Conservation (phyloP, 257 asterid genomes). For the Gentiana straminea region DNA sequence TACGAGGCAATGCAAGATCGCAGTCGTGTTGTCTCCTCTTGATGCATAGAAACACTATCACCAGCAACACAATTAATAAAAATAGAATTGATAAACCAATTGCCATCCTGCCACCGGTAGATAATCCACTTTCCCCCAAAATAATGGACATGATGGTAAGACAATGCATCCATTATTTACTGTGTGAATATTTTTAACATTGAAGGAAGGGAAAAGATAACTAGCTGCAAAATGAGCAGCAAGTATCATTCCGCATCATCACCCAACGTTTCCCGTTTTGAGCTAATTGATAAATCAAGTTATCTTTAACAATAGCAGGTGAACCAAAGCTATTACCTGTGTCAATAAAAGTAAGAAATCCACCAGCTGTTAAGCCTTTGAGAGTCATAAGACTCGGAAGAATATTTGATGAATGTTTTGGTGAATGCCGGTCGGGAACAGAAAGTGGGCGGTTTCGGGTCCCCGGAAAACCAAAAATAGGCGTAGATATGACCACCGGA, state of each 20-base stretch:
- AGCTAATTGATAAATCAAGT: constrained; percentile 81
- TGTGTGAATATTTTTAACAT: constrained; percentile 90
- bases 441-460: no score
- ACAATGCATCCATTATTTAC: constrained; percentile 86
- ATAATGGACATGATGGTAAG: constrained; percentile 63
- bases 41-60: constrained; percentile 38
- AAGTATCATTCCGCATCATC: constrained; percentile 99
- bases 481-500: no score
- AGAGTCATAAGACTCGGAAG: no score
- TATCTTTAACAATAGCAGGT: constrained; percentile 93
- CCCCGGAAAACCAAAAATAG: no score
- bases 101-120: constrained; percentile 65
- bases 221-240: constrained; percentile 67
- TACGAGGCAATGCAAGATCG: constrained; percentile 76
- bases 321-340: constrained; percentile 98
- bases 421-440: no score
- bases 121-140: constrained; percentile 81
- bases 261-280: constrained; percentile 81
- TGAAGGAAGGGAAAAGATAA: constrained; percentile 87
- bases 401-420: no score
- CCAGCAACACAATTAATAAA: constrained; percentile 25
- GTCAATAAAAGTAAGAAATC: constrained; percentile 97
- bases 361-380: constrained; percentile 98
- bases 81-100: constrained; percentile 52
- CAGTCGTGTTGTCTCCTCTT: constrained; percentile 57